Conservation (phyloP, 148 eudicot genomes). For the Arbutus unedo region DNA sequence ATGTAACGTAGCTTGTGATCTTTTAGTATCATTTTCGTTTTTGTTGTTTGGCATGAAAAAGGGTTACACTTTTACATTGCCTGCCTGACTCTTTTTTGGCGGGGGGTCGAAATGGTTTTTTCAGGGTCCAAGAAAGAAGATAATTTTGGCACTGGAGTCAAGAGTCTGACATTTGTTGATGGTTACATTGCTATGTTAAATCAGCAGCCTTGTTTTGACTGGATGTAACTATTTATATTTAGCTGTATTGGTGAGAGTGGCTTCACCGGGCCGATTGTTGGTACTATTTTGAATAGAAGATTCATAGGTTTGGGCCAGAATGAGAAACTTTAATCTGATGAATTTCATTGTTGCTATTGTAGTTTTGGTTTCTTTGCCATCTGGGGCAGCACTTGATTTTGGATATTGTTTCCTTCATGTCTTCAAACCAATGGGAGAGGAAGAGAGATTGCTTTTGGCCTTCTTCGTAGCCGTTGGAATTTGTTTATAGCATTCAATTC, state of each 20-base stretch:
- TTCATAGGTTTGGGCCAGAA: neutral
- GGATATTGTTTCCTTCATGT: neutral
- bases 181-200: neutral
- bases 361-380: neutral
- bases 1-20: neutral
- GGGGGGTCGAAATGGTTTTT: constrained; percentile 10
- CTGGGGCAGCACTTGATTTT: neutral
- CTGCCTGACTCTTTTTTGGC: neutral
- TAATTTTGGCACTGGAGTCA: constrained; percentile 57
- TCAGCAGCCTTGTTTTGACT: constrained; percentile 16
- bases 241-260: constrained; percentile 11
- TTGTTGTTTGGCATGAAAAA: neutral
- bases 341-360: neutral
- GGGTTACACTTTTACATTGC: neutral
- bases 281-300: neutral
- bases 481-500: no score
- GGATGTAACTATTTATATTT: constrained; percentile 11
- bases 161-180: constrained; percentile 31
- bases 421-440: neutral
- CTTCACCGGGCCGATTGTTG: neutral
- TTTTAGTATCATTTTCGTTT: neutral
- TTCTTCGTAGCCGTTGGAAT: no score
- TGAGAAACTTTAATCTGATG: constrained; percentile 3
- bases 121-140: constrained; percentile 94
- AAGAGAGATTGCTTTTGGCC: neutral